These are phyloP conservation scores for Candida loeiensis DNA, from an alignment of 805 yeast genomes.

Conservation along the genomic window DNA sequence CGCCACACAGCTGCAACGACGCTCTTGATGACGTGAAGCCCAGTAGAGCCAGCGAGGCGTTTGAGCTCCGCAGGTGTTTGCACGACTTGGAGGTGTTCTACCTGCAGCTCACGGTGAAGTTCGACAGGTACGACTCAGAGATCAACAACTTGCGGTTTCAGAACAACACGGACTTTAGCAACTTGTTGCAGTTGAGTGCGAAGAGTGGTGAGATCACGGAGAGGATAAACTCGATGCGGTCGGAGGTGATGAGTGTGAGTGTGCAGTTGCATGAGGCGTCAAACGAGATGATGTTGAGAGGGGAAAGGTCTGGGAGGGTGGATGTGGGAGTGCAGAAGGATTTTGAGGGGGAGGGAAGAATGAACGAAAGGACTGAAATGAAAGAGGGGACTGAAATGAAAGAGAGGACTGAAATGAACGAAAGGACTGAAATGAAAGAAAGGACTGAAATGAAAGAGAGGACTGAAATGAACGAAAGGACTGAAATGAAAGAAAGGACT, in stretches of 20 bases:
- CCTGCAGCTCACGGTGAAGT: constrained; percentile 8
- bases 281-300: too few relatives aligned
- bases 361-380: too few relatives aligned
- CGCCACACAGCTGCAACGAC: constrained; percentile 10
- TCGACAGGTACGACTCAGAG: constrained; percentile 10
- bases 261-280: constrained; percentile 11
- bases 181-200: constrained; percentile 6
- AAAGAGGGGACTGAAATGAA: too few relatives aligned
- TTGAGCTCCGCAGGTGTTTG: constrained; percentile 11
- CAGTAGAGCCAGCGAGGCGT: constrained; percentile 1
- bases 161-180: constrained; percentile 11
- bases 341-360: not conserved
- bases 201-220: constrained; percentile 8
- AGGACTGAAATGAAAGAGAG: too few relatives aligned
- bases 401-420: too few relatives aligned
- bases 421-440: too few relatives aligned
- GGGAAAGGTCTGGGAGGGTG: too few relatives aligned
- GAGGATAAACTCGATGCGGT: constrained; percentile 8
- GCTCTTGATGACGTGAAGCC: constrained; percentile 5
- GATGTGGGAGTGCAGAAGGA: not conserved
- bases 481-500: too few relatives aligned
- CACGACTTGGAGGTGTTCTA: constrained; percentile 12
- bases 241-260: constrained; percentile 10
- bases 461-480: too few relatives aligned
- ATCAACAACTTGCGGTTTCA: constrained; percentile 9